A percentile compares a stretch with the other conserved stretches of the same genome.
phyloP scores from a whole-genome alignment of 306 rosid species.

The Fragaria vesca region DNA sequence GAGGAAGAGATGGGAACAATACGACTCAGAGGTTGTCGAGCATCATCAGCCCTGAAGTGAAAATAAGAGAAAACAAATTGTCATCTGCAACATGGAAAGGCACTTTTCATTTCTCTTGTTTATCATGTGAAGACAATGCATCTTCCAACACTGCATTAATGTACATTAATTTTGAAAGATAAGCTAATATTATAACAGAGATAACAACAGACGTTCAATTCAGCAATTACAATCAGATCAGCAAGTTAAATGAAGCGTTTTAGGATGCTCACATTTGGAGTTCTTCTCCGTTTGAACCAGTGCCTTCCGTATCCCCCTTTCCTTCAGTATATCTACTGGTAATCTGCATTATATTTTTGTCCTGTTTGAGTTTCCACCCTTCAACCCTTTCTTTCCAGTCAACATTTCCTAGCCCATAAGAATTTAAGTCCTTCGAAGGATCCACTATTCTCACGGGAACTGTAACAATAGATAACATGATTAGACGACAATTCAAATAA shows the following conservation, averaged over 20 bases:
- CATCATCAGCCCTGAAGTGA: conserved; percentile 87
- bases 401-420: conserved; percentile 96
- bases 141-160: background rate
- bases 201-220: background rate
- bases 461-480: conserved; percentile 28
- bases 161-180: background rate
- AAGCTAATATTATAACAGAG: background rate
- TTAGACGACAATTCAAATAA: conserved; percentile 24
- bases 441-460: conserved; percentile 94
- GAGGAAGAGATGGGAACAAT: conserved; percentile 85
- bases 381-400: conserved; percentile 99
- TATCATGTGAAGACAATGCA: background rate
- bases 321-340: conserved; percentile 78
- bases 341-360: conserved; percentile 72
- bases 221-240: background rate
- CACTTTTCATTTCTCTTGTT: background rate
- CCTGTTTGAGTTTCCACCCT: conserved; percentile 98
- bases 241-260: conserved; percentile 8
- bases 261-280: conserved; percentile 70
- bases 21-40: conserved; percentile 93
- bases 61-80: conserved; percentile 10
- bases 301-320: conserved; percentile 95
- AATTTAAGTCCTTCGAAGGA: conserved; percentile 91
- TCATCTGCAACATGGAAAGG: background rate
- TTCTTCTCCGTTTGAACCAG: conserved; percentile 98